Conservation (phyloP, 106 monocot species). For the Xerophyta viscosa region DNA sequence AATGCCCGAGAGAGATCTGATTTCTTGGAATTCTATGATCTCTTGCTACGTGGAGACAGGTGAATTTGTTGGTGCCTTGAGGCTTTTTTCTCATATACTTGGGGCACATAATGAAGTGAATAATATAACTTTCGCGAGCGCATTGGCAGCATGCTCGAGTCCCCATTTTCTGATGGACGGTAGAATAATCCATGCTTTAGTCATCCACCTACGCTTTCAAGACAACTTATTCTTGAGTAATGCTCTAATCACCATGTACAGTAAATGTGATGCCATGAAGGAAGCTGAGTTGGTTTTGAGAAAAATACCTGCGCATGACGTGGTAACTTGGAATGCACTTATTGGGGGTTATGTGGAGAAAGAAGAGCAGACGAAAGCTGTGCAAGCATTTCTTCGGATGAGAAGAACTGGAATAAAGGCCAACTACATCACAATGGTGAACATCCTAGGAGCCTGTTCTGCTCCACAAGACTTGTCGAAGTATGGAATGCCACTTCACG, state of each 20-base stretch:
- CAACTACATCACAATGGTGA: conserved; percentile 84
- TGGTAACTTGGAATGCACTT: conserved; percentile 67
- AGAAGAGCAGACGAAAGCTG: conserved; percentile 31
- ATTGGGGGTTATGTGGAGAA: conserved; percentile 62
- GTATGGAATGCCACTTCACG: conserved; percentile 55
- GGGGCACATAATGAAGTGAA: conserved; percentile 20
- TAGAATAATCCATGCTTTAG: conserved; percentile 55
- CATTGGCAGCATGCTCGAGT: conserved; percentile 50
- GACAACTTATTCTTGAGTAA: conserved; percentile 49
- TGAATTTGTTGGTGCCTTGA: conserved; percentile 23
- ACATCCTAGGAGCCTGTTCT: conserved; percentile 48
- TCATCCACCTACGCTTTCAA: conserved; percentile 28
- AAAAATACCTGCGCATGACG: conserved; percentile 29
- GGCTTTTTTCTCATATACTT: conserved; percentile 32
- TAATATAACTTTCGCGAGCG: conserved; percentile 60
- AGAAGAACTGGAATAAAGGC: conserved; percentile 23
- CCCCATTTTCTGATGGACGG: conserved; percentile 42
- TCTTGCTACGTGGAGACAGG: conserved; percentile 43
- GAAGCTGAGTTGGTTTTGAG: conserved; percentile 41
- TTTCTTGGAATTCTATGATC: conserved; percentile 83
- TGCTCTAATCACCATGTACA: conserved; percentile 85
- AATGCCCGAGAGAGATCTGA: conserved; percentile 58
- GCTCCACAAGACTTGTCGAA: conserved; percentile 22
- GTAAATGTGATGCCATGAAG: conserved; percentile 44
- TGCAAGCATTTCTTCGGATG: conserved; percentile 55